These are phyloP conservation scores for Cyclaneusma minus DNA, from an alignment of 2,329 filamentous ascomycete genomes.

Conservation along the genomic window DNA sequence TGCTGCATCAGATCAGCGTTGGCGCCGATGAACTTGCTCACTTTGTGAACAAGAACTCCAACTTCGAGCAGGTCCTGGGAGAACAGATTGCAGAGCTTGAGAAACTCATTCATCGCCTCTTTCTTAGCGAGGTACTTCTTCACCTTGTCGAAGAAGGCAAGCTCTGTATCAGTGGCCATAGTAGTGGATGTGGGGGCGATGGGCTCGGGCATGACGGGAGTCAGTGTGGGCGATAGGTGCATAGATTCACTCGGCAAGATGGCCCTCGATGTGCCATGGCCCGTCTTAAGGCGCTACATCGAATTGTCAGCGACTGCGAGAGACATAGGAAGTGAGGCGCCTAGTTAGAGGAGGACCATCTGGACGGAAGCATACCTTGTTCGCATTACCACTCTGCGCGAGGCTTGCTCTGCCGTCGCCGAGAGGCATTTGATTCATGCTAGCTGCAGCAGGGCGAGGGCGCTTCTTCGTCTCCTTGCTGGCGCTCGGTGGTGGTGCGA, in stretches of 20 bases:
- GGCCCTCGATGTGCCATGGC: no score
- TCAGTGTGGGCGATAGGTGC: conserved; percentile 69
- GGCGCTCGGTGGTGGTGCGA: conserved; percentile 69
- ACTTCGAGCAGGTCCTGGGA: conserved; percentile 85
- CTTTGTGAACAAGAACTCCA: conserved; percentile 67
- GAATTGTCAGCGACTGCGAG: no score
- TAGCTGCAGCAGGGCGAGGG: conserved; percentile 40
- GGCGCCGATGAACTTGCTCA: conserved; percentile 70
- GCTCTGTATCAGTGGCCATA: conserved; percentile 68
- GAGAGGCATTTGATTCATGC: no score
- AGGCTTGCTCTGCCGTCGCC: conserved; percentile 13
- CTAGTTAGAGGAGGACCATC: no score
- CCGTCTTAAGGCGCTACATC: no score
- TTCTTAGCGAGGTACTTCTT: conserved; percentile 95
- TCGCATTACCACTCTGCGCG: conserved; percentile 22
- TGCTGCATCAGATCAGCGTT: conserved; percentile 80
- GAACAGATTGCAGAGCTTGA: conserved; percentile 94
- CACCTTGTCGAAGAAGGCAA: conserved; percentile 87
- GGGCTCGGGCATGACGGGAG: conserved; percentile 76
- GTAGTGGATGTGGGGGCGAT: conserved; percentile 60
- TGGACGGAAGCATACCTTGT: conserved; percentile 40
- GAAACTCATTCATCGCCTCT: conserved; percentile 82
- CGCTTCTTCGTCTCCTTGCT: conserved; percentile 88
- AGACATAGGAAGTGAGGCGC: no score
- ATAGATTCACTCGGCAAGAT: conserved; percentile 29